Percentiles rank a stretch among this genome's conserved stretches.
Conservation (phyloP, 352 stramenopile genomes). For the Globisporangium irregulare region DNA sequence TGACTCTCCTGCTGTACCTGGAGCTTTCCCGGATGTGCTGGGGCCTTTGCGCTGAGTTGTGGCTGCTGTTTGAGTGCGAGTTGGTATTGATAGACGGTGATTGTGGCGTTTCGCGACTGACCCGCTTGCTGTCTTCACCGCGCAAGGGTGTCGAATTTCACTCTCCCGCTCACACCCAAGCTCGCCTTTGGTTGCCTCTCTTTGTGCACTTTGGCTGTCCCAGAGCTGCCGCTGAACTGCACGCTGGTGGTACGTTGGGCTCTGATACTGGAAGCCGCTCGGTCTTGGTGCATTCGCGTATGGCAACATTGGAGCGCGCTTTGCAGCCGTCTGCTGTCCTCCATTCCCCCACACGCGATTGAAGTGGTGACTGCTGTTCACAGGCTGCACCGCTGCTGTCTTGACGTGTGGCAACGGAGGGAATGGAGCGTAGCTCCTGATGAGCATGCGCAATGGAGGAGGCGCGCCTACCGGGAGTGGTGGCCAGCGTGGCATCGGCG, state of each 20-base stretch:
- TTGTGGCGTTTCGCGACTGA: neutral
- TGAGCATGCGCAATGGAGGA: neutral
- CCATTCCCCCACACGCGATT: neutral
- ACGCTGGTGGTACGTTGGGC: neutral
- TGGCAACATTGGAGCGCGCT: neutral
- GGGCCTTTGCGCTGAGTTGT: neutral
- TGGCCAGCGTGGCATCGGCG: constrained; percentile 14
- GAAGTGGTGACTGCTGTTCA: neutral
- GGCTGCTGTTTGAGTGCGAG: neutral
- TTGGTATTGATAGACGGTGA: neutral
- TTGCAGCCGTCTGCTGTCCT: neutral
- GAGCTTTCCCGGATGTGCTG: neutral
- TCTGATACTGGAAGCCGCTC: neutral
- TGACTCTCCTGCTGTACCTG: neutral
- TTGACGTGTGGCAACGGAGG: neutral
- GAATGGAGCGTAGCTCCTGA: neutral
- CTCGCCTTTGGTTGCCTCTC: neutral
- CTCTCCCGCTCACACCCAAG: neutral
- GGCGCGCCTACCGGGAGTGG: constrained; percentile 8
- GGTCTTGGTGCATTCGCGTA: neutral
- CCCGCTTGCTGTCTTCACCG: neutral
- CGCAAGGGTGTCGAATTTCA: neutral
- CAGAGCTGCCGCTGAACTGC: neutral
- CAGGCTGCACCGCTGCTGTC: neutral
- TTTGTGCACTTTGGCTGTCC: neutral